Conservation (phyloP, 2,329 filamentous ascomycete genomes). For the Botryotinia globosa region DNA sequence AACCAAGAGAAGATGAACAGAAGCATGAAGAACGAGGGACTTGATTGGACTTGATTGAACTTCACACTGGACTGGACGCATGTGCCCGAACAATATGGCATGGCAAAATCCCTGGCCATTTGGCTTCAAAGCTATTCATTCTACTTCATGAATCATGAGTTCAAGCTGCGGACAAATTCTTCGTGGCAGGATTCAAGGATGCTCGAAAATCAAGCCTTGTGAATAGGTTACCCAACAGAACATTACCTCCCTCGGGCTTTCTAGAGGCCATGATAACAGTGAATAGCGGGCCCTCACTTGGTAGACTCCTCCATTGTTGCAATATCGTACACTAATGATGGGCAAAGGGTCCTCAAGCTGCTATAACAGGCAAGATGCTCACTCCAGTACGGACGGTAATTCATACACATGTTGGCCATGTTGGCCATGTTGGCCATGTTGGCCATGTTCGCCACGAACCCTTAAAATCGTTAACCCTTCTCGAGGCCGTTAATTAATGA, state of each 20-base stretch:
- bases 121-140: neutral
- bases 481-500: neutral
- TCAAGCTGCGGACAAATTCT: neutral
- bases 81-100: neutral
- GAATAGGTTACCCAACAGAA: neutral
- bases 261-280: neutral
- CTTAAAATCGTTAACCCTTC: neutral
- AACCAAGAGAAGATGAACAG: neutral
- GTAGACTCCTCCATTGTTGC: accelerated
- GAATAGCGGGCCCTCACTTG: neutral
- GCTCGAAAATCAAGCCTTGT: accelerated
- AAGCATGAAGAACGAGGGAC: no score
- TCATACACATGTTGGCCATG: neutral
- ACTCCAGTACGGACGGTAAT: no score
- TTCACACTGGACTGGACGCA: neutral
- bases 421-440: no score
- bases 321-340: neutral
- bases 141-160: neutral
- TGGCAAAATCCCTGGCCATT: neutral
- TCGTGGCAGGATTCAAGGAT: no score
- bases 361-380: neutral
- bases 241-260: neutral
- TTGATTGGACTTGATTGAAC: neutral
- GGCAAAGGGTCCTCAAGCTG: neutral
- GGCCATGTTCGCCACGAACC: no score